Evolutionary conservation across 2,329 filamentous ascomycete genomes (phyloP).

Genomic region (Emergomyces pasteurianus): DNA sequence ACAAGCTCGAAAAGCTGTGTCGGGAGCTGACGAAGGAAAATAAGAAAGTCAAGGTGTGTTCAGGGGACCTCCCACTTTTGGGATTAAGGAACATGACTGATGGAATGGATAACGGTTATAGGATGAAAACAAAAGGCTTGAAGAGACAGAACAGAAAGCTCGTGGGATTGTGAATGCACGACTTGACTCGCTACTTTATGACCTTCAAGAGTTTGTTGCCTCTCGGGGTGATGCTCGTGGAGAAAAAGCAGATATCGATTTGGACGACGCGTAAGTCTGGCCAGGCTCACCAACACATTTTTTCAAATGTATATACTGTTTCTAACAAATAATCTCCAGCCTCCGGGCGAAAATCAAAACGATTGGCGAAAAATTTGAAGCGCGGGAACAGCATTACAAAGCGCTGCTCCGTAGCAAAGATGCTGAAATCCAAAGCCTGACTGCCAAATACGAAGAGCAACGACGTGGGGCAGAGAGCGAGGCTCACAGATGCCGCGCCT

Average conservation of each 20-base stretch:
- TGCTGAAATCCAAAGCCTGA: slow-evolving; percentile 84
- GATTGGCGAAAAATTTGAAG: slow-evolving; percentile 90
- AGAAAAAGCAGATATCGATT: slow-evolving; percentile 69
- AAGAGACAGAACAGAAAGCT: slow-evolving; percentile 73
- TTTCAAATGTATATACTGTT: neutral
- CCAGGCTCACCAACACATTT: neutral
- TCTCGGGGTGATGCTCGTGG: slow-evolving; percentile 73
- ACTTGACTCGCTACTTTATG: slow-evolving; percentile 65
- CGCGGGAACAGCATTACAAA: slow-evolving; percentile 88
- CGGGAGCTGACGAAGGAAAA: slow-evolving; percentile 92
- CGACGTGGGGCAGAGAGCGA: slow-evolving; percentile 80
- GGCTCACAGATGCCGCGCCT: slow-evolving; percentile 62
- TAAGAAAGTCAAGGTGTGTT: slow-evolving; percentile 83
- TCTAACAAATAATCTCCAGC: slow-evolving; percentile 21
- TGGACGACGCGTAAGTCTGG: slow-evolving; percentile 68
- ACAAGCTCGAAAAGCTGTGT: slow-evolving; percentile 93
- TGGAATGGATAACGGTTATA: slow-evolving; percentile 23
- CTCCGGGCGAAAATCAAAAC: slow-evolving; percentile 72
- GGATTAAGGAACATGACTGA: slow-evolving; percentile 6
- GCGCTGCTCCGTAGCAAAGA: slow-evolving; percentile 88
- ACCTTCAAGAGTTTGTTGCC: slow-evolving; percentile 79
- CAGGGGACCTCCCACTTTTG: neutral
- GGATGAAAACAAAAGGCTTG: slow-evolving; percentile 87
- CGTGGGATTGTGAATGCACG: slow-evolving; percentile 75
- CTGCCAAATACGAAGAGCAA: slow-evolving; percentile 78